These are phyloP conservation scores for Diplodia intermedia DNA, from an alignment of 2,329 filamentous ascomycete species.

Conservation along the genomic window DNA sequence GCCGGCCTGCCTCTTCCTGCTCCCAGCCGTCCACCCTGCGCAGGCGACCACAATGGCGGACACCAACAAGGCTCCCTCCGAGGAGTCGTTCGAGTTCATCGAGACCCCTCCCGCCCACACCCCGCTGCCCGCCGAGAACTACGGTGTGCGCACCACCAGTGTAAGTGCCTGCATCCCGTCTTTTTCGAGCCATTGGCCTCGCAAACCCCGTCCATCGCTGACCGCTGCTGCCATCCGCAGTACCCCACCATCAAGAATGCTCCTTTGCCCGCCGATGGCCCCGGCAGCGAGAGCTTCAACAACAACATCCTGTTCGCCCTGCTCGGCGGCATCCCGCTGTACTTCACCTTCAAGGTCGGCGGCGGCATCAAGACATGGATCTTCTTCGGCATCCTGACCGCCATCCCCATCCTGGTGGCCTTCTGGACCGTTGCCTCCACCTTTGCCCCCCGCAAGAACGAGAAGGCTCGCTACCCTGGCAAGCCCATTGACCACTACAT, in stretches of 20 bases:
- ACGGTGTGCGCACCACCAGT: conserved; percentile 67
- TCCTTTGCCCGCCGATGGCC: conserved; percentile 86
- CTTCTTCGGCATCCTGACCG: conserved; percentile 82
- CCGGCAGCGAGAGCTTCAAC: conserved; percentile 86
- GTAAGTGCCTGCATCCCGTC: conserved; percentile 52
- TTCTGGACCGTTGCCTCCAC: conserved; percentile 85
- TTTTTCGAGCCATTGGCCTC: conserved; percentile 44
- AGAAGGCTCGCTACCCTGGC: conserved; percentile 86
- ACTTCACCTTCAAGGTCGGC: conserved; percentile 80
- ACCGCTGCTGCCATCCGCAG: conserved; percentile 56
- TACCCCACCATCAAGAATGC: conserved; percentile 92
- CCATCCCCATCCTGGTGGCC: conserved; percentile 76
- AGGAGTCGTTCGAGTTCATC: conserved; percentile 70
- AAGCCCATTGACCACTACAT: conserved; percentile 91
- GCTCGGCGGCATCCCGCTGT: conserved; percentile 75
- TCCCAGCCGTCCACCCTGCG: conserved; percentile 24
- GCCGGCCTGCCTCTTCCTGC: conserved; percentile 23
- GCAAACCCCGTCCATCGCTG: conserved; percentile 34
- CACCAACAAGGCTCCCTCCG: conserved; percentile 49
- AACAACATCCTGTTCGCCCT: conserved; percentile 77
- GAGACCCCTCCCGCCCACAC: conserved; percentile 65
- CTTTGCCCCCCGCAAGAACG: conserved; percentile 86
- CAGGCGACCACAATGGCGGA: conserved; percentile 40
- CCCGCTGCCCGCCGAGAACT: conserved; percentile 60
- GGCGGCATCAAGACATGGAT: conserved; percentile 87